Evolutionary conservation across 2,329 filamentous ascomycete genomes (phyloP), one percentile per base, ranked within the genome.

Genomic region (Botrytis porri): DNA sequence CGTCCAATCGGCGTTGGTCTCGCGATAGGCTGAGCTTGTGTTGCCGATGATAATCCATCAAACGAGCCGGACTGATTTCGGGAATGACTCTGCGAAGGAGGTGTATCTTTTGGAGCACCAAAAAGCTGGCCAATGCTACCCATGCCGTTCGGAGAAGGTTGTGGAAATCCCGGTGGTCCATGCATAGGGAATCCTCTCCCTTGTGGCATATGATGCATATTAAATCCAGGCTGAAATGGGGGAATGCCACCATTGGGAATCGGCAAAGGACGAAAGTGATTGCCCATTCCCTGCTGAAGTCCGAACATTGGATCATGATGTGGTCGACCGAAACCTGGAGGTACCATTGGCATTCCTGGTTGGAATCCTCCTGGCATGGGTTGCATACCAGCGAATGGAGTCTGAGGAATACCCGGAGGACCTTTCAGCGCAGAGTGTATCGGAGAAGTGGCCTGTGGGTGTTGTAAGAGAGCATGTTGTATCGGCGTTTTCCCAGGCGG

Each of bases 1-100:
- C 94, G 89, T 75, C 95, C 93, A 75, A 98, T 98, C 0, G 95
- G 95, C 37, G 93, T 89, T 39, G 95, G 95, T 71, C 94, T 88
- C 63, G 91, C 88, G 74, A 97, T 95, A 1, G 93, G 93, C 75
- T 94, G 91, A 48, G 90, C 86, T 71, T 88, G 85, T 18, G 85
- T 82, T 39, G 83, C 82, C 12, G 83, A 80, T 7, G 82, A 77
- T 43, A 86, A 83, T 25, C 85, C 84, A 14, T 95, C 92, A 75
- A 91, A 89, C 20, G 91, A 90, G 20, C 86, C 86, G 9, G 94
- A 97, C 18, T 89, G 87, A 77, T 97, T 93, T 75, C 94, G 88
- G 14, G 92, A 92, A 82, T 97, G 94, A 8, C 88, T 81, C 66
- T 87, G 84, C 9, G 85, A 81, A 12, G 85, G 81, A 29, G 81